Evolutionary conservation across 1,284 basidiomycete species (phyloP).

Genomic region (Ceratobasidium theobromae): DNA sequence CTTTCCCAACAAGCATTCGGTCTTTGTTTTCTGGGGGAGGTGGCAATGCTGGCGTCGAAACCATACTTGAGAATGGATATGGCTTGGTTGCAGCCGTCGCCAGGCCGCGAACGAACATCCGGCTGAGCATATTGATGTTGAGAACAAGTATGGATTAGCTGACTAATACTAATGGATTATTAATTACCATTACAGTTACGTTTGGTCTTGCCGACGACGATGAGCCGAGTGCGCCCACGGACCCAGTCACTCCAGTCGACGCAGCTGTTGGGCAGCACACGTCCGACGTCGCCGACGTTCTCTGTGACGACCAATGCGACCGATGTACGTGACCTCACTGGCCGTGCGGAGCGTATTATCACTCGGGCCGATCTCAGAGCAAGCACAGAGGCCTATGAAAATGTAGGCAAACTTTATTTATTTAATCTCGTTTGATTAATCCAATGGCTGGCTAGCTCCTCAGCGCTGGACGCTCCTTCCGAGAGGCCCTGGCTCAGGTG

Average conservation of each 20-base stretch:
- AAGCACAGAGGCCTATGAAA: conserved; percentile 77
- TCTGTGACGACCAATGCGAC: conserved; percentile 63
- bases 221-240: background rate
- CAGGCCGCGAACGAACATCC: background rate
- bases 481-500: conserved; percentile 79
- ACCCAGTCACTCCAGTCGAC: conserved; percentile 3
- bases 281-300: conserved; percentile 75
- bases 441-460: conserved; percentile 61
- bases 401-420: conserved; percentile 51
- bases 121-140: background rate
- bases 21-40: conserved; percentile 41
- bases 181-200: background rate
- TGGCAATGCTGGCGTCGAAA: conserved; percentile 50
- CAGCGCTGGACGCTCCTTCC: conserved; percentile 77
- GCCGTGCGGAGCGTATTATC: conserved; percentile 67
- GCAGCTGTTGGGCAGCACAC: conserved; percentile 37
- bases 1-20: conserved; percentile 65
- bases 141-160: background rate
- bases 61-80: conserved; percentile 75
- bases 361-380: conserved; percentile 76
- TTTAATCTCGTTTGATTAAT: background rate
- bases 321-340: conserved; percentile 65
- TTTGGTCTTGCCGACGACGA: background rate
- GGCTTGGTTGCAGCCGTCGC: conserved; percentile 36
- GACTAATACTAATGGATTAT: background rate